Base-by-base conservation (phyloP, 2,329 filamentous ascomycete species). In the Diaporthe destruens region DNA sequence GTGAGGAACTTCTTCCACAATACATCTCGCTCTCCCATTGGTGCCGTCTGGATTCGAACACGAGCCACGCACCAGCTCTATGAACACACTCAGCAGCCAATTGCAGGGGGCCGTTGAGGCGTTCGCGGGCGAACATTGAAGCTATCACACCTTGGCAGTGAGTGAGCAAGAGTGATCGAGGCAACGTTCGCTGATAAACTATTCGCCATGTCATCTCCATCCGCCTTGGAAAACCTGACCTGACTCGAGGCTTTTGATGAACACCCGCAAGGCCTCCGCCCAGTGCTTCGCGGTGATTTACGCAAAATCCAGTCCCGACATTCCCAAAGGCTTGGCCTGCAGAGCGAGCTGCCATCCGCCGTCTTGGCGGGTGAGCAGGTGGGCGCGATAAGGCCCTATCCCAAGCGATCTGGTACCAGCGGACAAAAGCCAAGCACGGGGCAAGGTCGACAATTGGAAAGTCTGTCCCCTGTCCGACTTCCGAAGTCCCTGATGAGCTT, bases 271-370 rank as follows among this genome's bases (percentile, higher is more conserved):
- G 16, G 57, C 14, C 42, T 63, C 57, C 42, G 57, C 42, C 25
- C 42, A 63, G 42, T 23, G 42, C 57, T 49, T 44, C 42, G 25
- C 57, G 57, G 3, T 63, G 57, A 63, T 63, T 63, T 63, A 63
- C 57, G 57, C 57, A 44, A 63, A 63, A 63, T 63, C 57, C 57
- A 63, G 57, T 63, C 57, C 57, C 57, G 57, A 23, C 42, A 63
- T 47, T 3, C 42, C 42, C 9, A 63, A 63, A 63, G 12, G 57
- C 57, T 63, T 63, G 57, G 57, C 57, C 34, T 63, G 57, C 57
- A 49, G 57, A 63, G 57, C 57, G 42, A 63, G 57, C n/a, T 63
- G 7, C 57, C 57, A 63, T 49, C 57, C 57, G 57, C 57, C 57
- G 57, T 63, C 57, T 63, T 63, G 57, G 57, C 57, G 25, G 39